Conservation (phyloP, 176 grass and related monocot genomes). For the Paspalum vaginatum region DNA sequence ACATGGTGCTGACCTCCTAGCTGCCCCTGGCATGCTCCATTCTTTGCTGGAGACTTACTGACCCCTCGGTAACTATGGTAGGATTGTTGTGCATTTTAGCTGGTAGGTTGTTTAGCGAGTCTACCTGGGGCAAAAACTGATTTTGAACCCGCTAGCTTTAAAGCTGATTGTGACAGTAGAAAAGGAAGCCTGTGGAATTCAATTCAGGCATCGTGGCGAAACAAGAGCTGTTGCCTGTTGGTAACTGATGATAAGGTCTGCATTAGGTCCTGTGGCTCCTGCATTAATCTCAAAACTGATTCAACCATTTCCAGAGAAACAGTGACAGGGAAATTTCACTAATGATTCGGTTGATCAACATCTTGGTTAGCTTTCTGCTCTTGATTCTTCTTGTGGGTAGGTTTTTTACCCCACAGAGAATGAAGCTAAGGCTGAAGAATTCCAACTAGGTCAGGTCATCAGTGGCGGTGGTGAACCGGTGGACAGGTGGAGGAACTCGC, state of each 20-base stretch:
- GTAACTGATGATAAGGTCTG: background rate
- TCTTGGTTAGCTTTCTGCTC: conserved; percentile 12
- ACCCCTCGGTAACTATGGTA: conserved; percentile 50
- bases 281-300: background rate
- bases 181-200: background rate
- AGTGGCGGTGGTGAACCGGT: too few relatives aligned
- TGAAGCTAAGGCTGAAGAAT: background rate
- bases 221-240: background rate
- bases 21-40: conserved; percentile 6
- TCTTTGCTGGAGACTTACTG: conserved; percentile 39
- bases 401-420: background rate
- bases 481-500: conserved; percentile 40
- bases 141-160: conserved; percentile 30
- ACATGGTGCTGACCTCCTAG: background rate
- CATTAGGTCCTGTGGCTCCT: background rate
- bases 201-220: too few relatives aligned
- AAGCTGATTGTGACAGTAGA: conserved; percentile 50
- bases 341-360: background rate
- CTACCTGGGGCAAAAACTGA: background rate
- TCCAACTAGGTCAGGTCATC: background rate
- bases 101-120: conserved; percentile 3
- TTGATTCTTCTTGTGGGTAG: background rate
- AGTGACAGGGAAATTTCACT: background rate
- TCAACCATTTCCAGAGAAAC: background rate
- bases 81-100: conserved; percentile 44